Base-by-base conservation (phyloP, 2,329 filamentous ascomycete species). In the Huntiella abstrusa region DNA sequence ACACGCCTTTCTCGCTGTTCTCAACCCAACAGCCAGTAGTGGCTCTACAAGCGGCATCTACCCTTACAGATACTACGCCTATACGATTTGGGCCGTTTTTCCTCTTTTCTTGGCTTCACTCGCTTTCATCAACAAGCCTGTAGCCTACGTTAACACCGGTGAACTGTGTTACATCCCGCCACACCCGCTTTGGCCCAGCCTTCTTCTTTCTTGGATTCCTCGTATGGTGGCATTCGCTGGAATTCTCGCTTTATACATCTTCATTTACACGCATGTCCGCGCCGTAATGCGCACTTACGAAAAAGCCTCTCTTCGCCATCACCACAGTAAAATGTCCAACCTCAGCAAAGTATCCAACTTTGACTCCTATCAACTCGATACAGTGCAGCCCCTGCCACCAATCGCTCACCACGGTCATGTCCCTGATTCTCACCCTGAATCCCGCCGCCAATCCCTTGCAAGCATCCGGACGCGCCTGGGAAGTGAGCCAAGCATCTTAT, bases 1-100 rank as follows among this genome's bases (percentile, higher is more conserved):
- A 6, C 83, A 88, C 56, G 80, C 78, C 43, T 74, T 73, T 2
- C 61, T 85, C 8, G 82, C 80, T 58, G 78, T 88, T 45, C 77
- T 85, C 53, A 68, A 70, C 16, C 73, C 75, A 0, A 57, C 56
- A 36, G 54, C 57, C 17, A 56, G 58, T 1, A 61, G 62, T 11
- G 68, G 72, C 2, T 39, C 48, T 5, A 65, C 72, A 50, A 73
- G 75, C 40, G 81, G 81, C 0, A 66, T 88, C 0, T 83, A 83
- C 56, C 75, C 73, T 2, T 79, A 78, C 52, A 72, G 80, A 3
- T 64, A 69, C 15, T 62, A 64, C 17, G 73, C 81, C 4, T 80
- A 79, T 52, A 55, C 60, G 12, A 54, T 66, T 28, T 80, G 74
- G 58, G 56, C 76, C 12, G 51, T 72, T 1, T 59, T 80, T 4